Base-by-base conservation (phyloP, 1,284 basidiomycete genomes). In the Phenoliferia sp. region DNA sequence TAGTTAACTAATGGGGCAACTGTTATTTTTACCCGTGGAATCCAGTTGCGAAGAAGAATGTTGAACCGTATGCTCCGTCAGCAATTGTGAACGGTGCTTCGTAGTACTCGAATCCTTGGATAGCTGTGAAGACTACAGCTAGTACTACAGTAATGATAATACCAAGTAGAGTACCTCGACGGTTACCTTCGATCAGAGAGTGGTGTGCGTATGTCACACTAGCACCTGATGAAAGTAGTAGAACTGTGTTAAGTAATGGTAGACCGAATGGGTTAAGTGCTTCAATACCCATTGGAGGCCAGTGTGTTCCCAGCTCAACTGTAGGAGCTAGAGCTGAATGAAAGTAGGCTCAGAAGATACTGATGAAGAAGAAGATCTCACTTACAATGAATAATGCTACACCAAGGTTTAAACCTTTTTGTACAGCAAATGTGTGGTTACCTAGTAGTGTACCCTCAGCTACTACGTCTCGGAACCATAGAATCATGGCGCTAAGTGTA, bases 361-460 rank as follows among this genome's bases (percentile, higher is more conserved):
- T 72, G 57, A 79, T 61, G 71, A 79, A 79, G 69, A 78, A 77
- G 69, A 78, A 78, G 36, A 77, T 71, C 72, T 79, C 78, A 76
- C 71, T 75, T 52, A 77, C 69, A 75, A 77, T 77, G 67, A 78
- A 77, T 73, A 77, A 68, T 61, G 73, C 74, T 68, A 77, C 72
- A 66, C 77, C 77, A 72, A 77, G 71, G 61, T 73, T 77, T 69
- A 77, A 73, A 75, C 77, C 77, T 76, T 78, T 76, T 78, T 79
- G 78, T 73, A 79, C 78, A 72, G 76, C 72, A 70, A 78, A 73
- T 69, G 78, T 79, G 67, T 79, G 78, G 64, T 78, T 76, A 67
- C 78, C 78, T 75, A 79, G 71, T 62, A 76, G 77, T 74, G 78
- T 78, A 56, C 76, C 77, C 76, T 78, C 77, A 62, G 73, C 75